Evolutionary conservation across 371 early-diverging fungal species (phyloP).

Genomic region (Lichtheimia hyalospora): DNA sequence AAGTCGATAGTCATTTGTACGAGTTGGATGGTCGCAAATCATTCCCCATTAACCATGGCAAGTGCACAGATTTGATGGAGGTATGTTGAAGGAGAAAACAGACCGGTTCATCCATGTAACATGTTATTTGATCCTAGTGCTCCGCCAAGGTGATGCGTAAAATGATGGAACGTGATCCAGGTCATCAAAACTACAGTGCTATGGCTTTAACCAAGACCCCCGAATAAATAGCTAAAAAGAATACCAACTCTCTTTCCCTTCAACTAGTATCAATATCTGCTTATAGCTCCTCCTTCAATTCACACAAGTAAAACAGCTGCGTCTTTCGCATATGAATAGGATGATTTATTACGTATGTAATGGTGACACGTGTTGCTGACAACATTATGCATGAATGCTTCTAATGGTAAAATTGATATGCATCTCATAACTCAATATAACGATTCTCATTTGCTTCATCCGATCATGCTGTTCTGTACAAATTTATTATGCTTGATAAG

Average conservation of each 20-base stretch:
- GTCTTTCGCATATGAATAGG: too few relatives aligned
- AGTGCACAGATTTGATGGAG: constrained; percentile 53
- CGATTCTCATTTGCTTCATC: too few relatives aligned
- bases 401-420: too few relatives aligned
- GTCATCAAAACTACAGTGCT: constrained; percentile 61
- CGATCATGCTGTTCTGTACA: too few relatives aligned
- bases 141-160: constrained; percentile 60
- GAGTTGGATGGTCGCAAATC: constrained; percentile 83
- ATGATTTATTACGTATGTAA: too few relatives aligned
- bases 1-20: constrained; percentile 67
- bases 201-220: constrained; percentile 46
- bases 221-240: neutral
- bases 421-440: too few relatives aligned
- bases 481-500: constrained; percentile 23
- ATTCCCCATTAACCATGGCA: constrained; percentile 80
- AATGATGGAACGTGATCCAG: constrained; percentile 71
- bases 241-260: too few relatives aligned
- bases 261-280: neutral
- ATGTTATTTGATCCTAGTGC: constrained; percentile 34
- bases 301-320: neutral
- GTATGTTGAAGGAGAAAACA: constrained; percentile 21
- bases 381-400: too few relatives aligned
- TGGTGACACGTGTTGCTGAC: too few relatives aligned
- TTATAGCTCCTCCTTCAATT: neutral
- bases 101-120: neutral